Evolutionary conservation across 352 stramenopile genomes (phyloP), one percentile per base, ranked within the genome.

Genomic region (Globisporangium viniferum): DNA sequence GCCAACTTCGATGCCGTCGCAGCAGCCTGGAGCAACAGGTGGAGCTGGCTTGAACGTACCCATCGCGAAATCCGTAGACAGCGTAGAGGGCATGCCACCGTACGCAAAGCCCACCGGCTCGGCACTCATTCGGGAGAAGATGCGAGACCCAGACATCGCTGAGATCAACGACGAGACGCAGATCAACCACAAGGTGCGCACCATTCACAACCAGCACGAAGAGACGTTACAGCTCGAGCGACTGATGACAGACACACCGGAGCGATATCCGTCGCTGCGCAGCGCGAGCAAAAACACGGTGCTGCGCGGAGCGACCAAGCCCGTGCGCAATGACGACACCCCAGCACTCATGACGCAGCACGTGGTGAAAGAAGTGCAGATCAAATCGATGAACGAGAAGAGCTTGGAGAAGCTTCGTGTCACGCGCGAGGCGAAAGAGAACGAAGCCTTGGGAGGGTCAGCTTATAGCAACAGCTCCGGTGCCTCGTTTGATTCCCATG

Each of bases 331-430:
- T 20, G 87, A 94, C 57, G 79, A 80, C 29, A 79, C 73, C 18
- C 82, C 85, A 0, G 69, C 81, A 9, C 58, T 90, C 2, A 78
- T 86, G 69, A 81, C 89, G 22, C 78, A 92, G 62, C 77, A 95
- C 20, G 79, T 93, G 15, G 90, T 97, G 22, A 91, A 94, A 67
- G 84, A 97, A 59, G 91, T 97, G 27, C 82, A 97, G 69, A 96
- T 97, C 65, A 96, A 96, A 69, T 86, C 93, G 24, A 88, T 96
- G 56, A 93, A 92, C 69, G 80, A 92, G 31, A 86, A 89, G 67
- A 91, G 88, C 15, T 73, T 97, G 9, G 89, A 94, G 59, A 93
- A 95, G 63, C 75, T 97, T 36, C 84, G 90, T 1, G 76, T 82
- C 31, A 93, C 78, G 36, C 79, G 84, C 36, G 88, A 95, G 67